These are phyloP conservation scores for Xerocomellus chrysenteron DNA, from an alignment of 768 basidiomycete species.

Conservation along the genomic window DNA sequence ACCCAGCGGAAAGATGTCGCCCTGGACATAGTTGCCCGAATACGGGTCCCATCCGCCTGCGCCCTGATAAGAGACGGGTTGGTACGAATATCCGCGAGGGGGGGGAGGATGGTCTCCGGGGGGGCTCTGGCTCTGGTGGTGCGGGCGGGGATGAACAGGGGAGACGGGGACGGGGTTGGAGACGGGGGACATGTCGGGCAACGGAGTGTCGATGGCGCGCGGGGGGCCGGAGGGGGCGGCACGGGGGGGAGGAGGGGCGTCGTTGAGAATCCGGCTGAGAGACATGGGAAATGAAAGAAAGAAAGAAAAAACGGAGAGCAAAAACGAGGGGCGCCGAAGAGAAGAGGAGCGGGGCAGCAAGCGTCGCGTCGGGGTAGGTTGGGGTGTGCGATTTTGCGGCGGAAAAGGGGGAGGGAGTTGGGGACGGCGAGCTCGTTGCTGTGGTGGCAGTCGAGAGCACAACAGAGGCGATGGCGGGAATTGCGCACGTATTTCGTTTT, in stretches of 20 bases:
- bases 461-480: conserved; percentile 34
- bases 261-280: conserved; percentile 76
- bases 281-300: conserved; percentile 51
- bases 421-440: conserved; percentile 15
- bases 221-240: conserved; percentile 26
- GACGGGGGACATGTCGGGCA: conserved; percentile 25
- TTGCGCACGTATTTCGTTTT: conserved; percentile 34
- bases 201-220: conserved; percentile 21
- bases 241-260: conserved; percentile 51
- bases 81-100: conserved; percentile 36
- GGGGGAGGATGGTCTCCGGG: conserved; percentile 32
- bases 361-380: not conserved
- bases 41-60: conserved; percentile 41
- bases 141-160: conserved; percentile 20
- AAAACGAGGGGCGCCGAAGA: not conserved
- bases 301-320: conserved; percentile 1
- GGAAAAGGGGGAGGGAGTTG: not conserved
- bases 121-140: conserved; percentile 31
- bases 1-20: conserved; percentile 37
- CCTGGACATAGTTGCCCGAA: conserved; percentile 38
- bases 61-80: conserved; percentile 39
- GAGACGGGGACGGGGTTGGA: conserved; percentile 18
- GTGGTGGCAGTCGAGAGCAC: conserved; percentile 19
- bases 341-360: not conserved
- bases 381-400: not conserved